Evolutionary conservation across 805 yeast genomes (phyloP).

Genomic region (Clavispora santaluciae): DNA sequence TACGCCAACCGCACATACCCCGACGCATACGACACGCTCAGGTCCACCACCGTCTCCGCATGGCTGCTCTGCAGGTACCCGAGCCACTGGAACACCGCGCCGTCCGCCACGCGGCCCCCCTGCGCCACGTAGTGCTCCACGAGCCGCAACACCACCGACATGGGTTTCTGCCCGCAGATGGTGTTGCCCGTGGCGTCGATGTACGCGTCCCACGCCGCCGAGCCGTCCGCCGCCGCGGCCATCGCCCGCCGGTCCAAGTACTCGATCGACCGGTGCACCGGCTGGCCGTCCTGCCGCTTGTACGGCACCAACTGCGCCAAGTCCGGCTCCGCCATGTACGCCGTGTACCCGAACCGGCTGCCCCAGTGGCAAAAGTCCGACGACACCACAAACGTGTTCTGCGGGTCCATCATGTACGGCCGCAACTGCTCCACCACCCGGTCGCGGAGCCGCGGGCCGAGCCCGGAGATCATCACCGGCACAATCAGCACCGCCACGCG

Average conservation of each 20-base stretch:
- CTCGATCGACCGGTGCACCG: slow-evolving; percentile 60
- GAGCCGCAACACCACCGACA: slow-evolving; percentile 56
- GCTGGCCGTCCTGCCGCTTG: slow-evolving; percentile 21
- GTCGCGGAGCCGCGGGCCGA: slow-evolving; percentile 41
- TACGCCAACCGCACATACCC: slow-evolving; percentile 45
- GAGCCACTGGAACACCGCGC: slow-evolving; percentile 56
- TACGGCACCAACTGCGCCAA: slow-evolving; percentile 21
- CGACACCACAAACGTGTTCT: slow-evolving; percentile 70
- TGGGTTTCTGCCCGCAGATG: slow-evolving; percentile 87
- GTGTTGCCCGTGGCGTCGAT: slow-evolving; percentile 75
- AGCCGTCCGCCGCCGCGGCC: slow-evolving; percentile 53
- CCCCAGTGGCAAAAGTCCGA: slow-evolving; percentile 97
- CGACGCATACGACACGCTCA: slow-evolving; percentile 89
- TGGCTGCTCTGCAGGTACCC: slow-evolving; percentile 74
- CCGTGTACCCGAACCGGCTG: slow-evolving; percentile 39
- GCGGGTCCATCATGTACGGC: slow-evolving; percentile 50
- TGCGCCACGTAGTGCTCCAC: slow-evolving; percentile 34
- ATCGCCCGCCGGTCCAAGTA: slow-evolving; percentile 67
- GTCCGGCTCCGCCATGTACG: slow-evolving; percentile 20
- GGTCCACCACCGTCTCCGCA: slow-evolving; percentile 47
- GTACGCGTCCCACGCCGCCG: slow-evolving; percentile 60
- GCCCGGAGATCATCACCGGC: slow-evolving; percentile 76
- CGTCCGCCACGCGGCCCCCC: slow-evolving; percentile 12
- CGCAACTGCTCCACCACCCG: slow-evolving; percentile 45
- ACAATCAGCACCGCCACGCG: slow-evolving; percentile 46